Evolutionary conservation across 129 eudicot genomes (phyloP).

Genomic region (Escallonia herrerae): DNA sequence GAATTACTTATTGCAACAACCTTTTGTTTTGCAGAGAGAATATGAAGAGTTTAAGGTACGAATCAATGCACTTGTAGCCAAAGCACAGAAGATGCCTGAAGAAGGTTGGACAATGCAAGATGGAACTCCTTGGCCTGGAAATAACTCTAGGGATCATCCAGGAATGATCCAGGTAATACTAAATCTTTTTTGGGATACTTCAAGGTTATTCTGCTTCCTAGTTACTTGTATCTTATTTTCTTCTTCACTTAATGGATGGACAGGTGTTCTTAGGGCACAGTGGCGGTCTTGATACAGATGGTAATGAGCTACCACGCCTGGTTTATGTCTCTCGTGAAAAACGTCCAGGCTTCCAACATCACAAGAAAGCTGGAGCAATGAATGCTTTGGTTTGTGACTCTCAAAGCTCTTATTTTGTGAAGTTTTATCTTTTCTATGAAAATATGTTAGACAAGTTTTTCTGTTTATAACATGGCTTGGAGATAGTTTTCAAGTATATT

Average conservation of each 20-base stretch:
- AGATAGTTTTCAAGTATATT: too few species aligned
- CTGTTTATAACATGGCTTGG: too few species aligned
- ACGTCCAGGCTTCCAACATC: constrained; percentile 93
- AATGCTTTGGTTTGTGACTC: constrained; percentile 71
- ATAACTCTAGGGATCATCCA: constrained; percentile 83
- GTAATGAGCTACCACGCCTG: constrained; percentile 77
- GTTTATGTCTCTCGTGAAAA: constrained; percentile 97
- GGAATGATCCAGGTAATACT: constrained; percentile 83
- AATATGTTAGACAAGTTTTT: too few species aligned
- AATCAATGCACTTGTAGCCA: constrained; percentile 65
- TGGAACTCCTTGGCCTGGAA: constrained; percentile 93
- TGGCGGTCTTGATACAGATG: constrained; percentile 86
- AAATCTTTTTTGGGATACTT: background rate
- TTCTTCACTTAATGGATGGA: constrained; percentile 4
- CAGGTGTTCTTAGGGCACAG: constrained; percentile 90
- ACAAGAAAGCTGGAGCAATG: constrained; percentile 98
- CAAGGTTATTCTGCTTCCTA: background rate
- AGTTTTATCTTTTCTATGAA: too few species aligned
- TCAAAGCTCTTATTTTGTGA: too few species aligned
- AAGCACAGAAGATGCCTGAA: constrained; percentile 80
- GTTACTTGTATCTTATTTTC: constrained; percentile 2
- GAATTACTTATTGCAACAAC: background rate
- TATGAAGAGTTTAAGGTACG: constrained; percentile 59
- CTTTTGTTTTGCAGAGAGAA: constrained; percentile 38
- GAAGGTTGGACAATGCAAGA: constrained; percentile 98